Base-by-base conservation (phyloP, 2,329 filamentous ascomycete genomes). In the Fusarium sp. region DNA sequence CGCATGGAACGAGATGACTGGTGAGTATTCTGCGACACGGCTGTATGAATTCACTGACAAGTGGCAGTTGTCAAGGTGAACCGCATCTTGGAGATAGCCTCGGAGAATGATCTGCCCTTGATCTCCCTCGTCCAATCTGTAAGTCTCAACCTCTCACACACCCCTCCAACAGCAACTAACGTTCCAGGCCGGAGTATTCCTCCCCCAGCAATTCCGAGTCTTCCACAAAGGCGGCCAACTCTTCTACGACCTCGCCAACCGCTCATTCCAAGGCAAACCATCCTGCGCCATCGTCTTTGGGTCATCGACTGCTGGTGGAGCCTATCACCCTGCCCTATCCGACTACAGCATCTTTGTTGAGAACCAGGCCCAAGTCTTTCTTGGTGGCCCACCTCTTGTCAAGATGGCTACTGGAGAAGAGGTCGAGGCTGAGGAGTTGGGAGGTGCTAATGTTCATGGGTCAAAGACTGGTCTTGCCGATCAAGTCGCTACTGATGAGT, bases 181-280 rank as follows among this genome's bases (percentile, higher is more conserved):
- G 18, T 13, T n/a, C 16, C 31, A 22, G 56, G 56, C 56, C 10
- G 56, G 56, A 2, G 56, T 58, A 1, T 58, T 58, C 18, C 56
- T 85, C 13, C 84, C 84, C 0, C 82, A 85, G 54, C 84, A 86
- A 42, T 85, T 85, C 62, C 78, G 80, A 1, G 84, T 85, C n/a
- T 86, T 86, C 69, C 84, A 85, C 76, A 74, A 70, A 42, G 75
- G 73, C 18, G 75, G 75, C 1, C 72, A 85, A 69, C 79, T 85
- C 1, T 85, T 86, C 69, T 79, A 80, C 34, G 83, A 85, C 54
- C 80, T 85, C 6, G 82, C 84, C 0, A 67, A 83, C 4, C 81
- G 84, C 11, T 82, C 79, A 1, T 76, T 80, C 42, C 77, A 83
- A 22, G 81, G 83, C 11, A 78, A 82, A 59, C 79, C 83, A 1